phyloP scores from a whole-genome alignment of 2,329 filamentous ascomycete genomes.

The Cladosporium sp. region DNA sequence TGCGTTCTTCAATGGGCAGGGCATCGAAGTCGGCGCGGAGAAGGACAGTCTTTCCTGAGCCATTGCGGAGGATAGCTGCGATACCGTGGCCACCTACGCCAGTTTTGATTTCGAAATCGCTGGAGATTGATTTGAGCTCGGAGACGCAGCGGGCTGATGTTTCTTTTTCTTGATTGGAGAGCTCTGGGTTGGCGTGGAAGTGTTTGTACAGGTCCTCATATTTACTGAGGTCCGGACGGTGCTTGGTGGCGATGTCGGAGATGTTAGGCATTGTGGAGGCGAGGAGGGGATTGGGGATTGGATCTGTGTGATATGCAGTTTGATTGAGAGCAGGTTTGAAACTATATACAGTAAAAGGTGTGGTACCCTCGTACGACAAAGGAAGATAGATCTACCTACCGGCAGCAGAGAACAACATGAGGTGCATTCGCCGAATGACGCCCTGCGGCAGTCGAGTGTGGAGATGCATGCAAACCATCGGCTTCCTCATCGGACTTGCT shows the following conservation, averaged over 20 bases:
- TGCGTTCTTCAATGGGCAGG: slow-evolving; percentile 59
- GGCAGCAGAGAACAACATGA: slow-evolving; percentile 10
- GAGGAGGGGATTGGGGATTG: neutral
- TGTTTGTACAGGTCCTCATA: slow-evolving; percentile 62
- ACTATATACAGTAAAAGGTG: neutral
- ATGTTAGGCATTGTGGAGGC: slow-evolving; percentile 28
- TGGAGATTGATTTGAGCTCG: slow-evolving; percentile 41
- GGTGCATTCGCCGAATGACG: slow-evolving; percentile 3
- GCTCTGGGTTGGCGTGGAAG: slow-evolving; percentile 61
- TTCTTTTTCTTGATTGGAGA: slow-evolving; percentile 58
- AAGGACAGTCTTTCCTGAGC: slow-evolving; percentile 56
- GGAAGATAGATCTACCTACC: slow-evolving; percentile 11
- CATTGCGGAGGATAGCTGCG: slow-evolving; percentile 59
- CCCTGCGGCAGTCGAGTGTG: slow-evolving; percentile 1
- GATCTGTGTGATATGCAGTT: neutral
- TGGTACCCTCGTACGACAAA: neutral
- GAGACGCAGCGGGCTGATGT: slow-evolving; percentile 53
- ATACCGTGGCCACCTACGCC: slow-evolving; percentile 63
- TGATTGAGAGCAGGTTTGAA: neutral
- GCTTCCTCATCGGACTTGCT: slow-evolving; percentile 3
- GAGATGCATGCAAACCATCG: slow-evolving; percentile 2
- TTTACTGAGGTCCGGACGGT: slow-evolving; percentile 45
- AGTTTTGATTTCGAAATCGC: slow-evolving; percentile 49
- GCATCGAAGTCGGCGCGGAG: slow-evolving; percentile 66
- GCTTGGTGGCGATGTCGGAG: slow-evolving; percentile 30